Conservation (phyloP, 305 asterid genomes). For the Withania somnifera region DNA sequence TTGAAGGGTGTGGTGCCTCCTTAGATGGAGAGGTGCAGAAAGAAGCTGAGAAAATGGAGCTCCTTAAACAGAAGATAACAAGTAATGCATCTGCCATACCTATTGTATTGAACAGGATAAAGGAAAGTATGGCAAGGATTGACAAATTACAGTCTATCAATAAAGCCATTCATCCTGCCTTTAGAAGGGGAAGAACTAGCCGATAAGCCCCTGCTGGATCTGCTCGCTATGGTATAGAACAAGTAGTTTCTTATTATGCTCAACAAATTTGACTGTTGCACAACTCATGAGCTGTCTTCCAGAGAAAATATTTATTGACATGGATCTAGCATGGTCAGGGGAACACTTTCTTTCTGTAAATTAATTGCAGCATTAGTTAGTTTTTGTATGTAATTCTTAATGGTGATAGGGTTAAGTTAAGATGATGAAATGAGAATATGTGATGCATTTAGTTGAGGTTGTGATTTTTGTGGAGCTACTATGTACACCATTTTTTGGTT, state of each 20-base stretch:
- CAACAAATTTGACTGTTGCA: background rate
- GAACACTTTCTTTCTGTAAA: background rate
- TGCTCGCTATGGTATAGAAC: background rate
- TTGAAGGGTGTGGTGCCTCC: background rate
- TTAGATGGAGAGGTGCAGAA: constrained; percentile 11
- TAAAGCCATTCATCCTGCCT: constrained; percentile 47
- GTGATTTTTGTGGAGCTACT: background rate
- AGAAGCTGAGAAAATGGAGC: constrained; percentile 34
- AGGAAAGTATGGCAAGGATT: constrained; percentile 40
- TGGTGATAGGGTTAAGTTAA: background rate
- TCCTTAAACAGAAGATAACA: constrained; percentile 60
- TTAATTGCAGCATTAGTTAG: background rate
- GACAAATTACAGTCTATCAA: constrained; percentile 41
- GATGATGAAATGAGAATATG: background rate
- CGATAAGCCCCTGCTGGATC: constrained; percentile 8
- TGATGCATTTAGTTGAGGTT: background rate
- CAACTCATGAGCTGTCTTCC: background rate
- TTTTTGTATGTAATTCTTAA: background rate
- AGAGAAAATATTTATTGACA: background rate
- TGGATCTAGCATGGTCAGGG: background rate
- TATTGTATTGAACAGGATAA: constrained; percentile 48
- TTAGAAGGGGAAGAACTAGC: constrained; percentile 43
- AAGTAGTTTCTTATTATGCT: background rate
- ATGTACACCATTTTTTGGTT: background rate
- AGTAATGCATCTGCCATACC: constrained; percentile 43